Evolutionary conservation across 345 rosid genomes (phyloP).

Genomic region (Aethionema arabicum): DNA sequence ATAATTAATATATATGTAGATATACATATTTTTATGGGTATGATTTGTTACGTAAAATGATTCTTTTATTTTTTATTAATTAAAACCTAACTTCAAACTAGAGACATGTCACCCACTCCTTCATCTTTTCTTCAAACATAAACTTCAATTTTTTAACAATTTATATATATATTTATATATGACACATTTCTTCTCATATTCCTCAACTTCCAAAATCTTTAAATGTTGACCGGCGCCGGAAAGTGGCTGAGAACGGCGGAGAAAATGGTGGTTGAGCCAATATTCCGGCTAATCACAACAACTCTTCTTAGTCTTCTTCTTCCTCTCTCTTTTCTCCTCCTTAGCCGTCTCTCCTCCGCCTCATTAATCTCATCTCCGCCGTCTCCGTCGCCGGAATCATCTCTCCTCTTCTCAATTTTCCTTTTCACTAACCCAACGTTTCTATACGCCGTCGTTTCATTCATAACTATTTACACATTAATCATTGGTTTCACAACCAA

Average conservation of each 20-base stretch:
- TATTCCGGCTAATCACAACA: constrained; percentile 46
- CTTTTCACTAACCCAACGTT: constrained; percentile 41
- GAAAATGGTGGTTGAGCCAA: constrained; percentile 33
- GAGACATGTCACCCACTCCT: constrained; percentile 64
- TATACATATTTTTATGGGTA: too few species aligned
- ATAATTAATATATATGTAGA: too few species aligned
- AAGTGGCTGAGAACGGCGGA: constrained; percentile 32
- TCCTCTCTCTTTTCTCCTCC: constrained; percentile 71
- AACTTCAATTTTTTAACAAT: background rate
- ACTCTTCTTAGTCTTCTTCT: constrained; percentile 62
- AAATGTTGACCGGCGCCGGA: constrained; percentile 15
- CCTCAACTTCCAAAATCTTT: constrained; percentile 10
- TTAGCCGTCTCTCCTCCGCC: constrained; percentile 57
- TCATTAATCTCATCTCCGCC: constrained; percentile 28
- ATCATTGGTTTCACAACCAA: constrained; percentile 58
- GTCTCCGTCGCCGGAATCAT: background rate
- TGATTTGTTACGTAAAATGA: constrained; percentile 9
- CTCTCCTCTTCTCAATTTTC: constrained; percentile 35
- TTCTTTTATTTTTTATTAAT: constrained; percentile 19
- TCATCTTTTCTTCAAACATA: constrained; percentile 37
- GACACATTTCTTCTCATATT: constrained; percentile 22
- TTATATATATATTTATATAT: constrained; percentile 11
- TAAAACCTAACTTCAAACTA: constrained; percentile 41
- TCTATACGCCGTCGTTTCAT: constrained; percentile 46
- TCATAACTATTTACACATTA: constrained; percentile 49